Percentiles rank a stretch among this genome's conserved stretches.
These are phyloP conservation scores for Phaeosphaeriaceae sp. DNA, from an alignment of 2,329 filamentous ascomycete species.

Conservation along the genomic window DNA sequence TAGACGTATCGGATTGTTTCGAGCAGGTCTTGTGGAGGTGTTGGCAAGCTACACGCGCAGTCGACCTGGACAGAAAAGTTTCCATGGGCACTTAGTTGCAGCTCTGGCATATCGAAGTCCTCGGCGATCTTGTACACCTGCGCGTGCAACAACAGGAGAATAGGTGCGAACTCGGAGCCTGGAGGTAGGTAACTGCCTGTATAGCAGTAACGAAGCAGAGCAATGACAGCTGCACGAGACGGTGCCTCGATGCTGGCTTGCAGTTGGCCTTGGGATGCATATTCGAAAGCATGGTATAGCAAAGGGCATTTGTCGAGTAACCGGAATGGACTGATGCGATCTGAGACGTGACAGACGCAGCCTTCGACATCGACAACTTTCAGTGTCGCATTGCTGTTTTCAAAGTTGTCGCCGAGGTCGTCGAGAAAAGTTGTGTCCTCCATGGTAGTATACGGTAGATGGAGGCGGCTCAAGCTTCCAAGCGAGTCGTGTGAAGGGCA, in stretches of 20 bases:
- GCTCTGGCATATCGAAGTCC: constrained; percentile 49
- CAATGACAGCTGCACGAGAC: constrained; percentile 39
- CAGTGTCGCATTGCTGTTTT: constrained; percentile 33
- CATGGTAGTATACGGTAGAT: constrained; percentile 19
- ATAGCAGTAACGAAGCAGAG: constrained; percentile 53
- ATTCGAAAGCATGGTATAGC: constrained; percentile 51
- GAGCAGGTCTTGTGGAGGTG: constrained; percentile 49
- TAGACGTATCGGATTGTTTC: constrained; percentile 49
- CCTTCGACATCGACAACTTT: constrained; percentile 42
- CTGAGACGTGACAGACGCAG: constrained; percentile 39
- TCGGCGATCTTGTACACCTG: constrained; percentile 51
- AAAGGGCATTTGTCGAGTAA: constrained; percentile 49
- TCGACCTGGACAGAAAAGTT: constrained; percentile 51
- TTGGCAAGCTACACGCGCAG: constrained; percentile 46
- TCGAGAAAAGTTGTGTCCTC: constrained; percentile 34
- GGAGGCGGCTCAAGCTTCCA: background rate
- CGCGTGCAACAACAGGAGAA: constrained; percentile 49
- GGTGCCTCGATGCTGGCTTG: constrained; percentile 50
- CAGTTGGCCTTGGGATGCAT: constrained; percentile 30
- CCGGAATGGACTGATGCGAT: constrained; percentile 36
- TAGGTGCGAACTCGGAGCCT: constrained; percentile 24
- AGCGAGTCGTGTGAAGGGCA: too few species aligned
- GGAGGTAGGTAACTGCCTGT: constrained; percentile 46
- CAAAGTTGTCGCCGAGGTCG: constrained; percentile 7
- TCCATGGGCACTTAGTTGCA: constrained; percentile 48